Conservation (phyloP, 1,284 basidiomycete species). For the Filobasidium uniguttulatum region DNA sequence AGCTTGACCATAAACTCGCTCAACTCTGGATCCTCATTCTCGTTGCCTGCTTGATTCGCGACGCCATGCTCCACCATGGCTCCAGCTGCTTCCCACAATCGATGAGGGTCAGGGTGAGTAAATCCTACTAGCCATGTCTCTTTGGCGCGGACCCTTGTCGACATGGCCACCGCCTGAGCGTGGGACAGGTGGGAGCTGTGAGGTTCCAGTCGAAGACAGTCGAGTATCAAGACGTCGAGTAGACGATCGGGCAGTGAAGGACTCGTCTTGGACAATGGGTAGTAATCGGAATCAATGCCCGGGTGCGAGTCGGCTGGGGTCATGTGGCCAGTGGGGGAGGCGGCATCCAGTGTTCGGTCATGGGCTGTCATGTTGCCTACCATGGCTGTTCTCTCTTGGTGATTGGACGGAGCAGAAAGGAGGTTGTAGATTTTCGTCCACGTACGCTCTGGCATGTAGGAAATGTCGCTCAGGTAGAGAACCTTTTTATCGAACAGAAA, state of each 20-base stretch:
- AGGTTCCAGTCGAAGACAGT: slow-evolving; percentile 29
- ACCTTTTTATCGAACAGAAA: slow-evolving; percentile 13
- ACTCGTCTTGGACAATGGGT: not conserved
- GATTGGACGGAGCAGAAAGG: not conserved
- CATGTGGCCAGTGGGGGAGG: not conserved
- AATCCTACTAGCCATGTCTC: slow-evolving; percentile 34
- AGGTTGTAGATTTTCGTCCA: slow-evolving; percentile 1
- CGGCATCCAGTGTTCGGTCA: not conserved
- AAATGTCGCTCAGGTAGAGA: slow-evolving; percentile 11
- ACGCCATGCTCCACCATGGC: slow-evolving; percentile 7
- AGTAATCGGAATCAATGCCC: not conserved
- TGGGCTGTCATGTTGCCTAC: no score
- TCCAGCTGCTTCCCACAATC: slow-evolving; percentile 28
- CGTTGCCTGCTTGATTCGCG: not conserved
- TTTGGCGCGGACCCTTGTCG: slow-evolving; percentile 24
- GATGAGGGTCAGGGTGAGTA: slow-evolving; percentile 34
- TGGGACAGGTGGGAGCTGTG: slow-evolving; percentile 34
- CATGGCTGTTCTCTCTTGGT: no score
- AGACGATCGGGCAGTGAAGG: not conserved
- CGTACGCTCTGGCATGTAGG: slow-evolving; percentile 5
- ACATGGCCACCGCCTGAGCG: slow-evolving; percentile 26
- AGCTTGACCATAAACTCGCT: slow-evolving; percentile 3
- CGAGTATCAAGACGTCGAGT: slow-evolving; percentile 29
- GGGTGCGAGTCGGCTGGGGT: not conserved
- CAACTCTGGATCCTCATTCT: not conserved